These are phyloP conservation scores for Albophoma yamanashiensis DNA, from an alignment of 2,329 filamentous ascomycete species.

Conservation along the genomic window DNA sequence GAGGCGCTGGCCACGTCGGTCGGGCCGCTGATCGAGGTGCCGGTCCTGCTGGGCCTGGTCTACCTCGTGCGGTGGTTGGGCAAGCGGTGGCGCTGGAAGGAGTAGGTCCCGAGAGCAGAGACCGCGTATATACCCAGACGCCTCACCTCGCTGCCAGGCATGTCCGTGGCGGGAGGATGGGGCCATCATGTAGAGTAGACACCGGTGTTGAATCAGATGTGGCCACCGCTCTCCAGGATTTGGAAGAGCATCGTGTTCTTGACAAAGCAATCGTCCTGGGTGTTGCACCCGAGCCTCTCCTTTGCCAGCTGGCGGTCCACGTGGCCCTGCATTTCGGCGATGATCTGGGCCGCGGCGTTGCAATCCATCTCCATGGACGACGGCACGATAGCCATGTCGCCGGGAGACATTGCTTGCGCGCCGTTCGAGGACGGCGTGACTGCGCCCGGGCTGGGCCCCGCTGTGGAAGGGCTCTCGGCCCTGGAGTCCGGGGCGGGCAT, in stretches of 20 bases:
- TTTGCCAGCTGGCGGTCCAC: constrained; percentile 15
- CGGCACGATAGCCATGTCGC: constrained; percentile 8
- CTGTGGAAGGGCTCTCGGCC: constrained; percentile 10
- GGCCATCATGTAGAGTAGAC: neutral
- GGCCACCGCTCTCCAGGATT: constrained; percentile 16
- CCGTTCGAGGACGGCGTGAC: constrained; percentile 9
- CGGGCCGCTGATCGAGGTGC: constrained; percentile 78
- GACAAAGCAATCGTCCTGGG: constrained; percentile 17
- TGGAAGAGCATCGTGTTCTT: constrained; percentile 23
- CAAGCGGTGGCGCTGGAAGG: constrained; percentile 42
- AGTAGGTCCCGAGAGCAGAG: neutral
- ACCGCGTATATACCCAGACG: neutral
- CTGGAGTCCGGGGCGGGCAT: constrained; percentile 9
- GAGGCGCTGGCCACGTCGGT: constrained; percentile 77
- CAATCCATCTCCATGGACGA: constrained; percentile 24
- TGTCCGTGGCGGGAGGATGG: neutral
- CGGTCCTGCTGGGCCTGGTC: constrained; percentile 66
- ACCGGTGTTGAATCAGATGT: neutral
- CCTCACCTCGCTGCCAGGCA: neutral
- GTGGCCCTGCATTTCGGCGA: constrained; percentile 27
- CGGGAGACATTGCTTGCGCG: constrained; percentile 5
- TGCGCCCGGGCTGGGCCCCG: constrained; percentile 10
- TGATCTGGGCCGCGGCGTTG: constrained; percentile 22
- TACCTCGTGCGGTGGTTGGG: constrained; percentile 57
- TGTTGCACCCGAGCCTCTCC: constrained; percentile 18